Conservation (phyloP, 1,284 basidiomycete genomes). For the Ganoderma boninense region DNA sequence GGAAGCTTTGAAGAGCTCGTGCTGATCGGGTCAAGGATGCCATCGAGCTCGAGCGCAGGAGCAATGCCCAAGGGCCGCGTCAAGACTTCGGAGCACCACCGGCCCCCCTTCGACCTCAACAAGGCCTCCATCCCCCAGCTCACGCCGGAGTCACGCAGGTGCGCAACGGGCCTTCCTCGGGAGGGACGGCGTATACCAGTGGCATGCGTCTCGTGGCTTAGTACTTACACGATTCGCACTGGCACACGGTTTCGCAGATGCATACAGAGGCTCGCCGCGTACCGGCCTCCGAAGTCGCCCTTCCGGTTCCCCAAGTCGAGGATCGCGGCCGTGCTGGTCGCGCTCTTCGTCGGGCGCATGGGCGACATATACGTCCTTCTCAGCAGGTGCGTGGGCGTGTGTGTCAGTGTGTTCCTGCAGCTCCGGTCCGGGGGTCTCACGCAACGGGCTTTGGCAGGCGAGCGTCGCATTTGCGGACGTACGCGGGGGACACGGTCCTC, state of each 20-base stretch:
- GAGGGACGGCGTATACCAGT: no score
- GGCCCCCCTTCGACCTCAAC: slow-evolving; percentile 37
- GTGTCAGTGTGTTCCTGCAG: background rate
- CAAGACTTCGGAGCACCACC: slow-evolving; percentile 26
- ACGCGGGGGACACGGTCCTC: slow-evolving; percentile 85
- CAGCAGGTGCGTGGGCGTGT: slow-evolving; percentile 56
- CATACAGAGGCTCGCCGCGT: slow-evolving; percentile 62
- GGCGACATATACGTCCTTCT: slow-evolving; percentile 87
- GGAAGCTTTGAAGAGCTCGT: no score
- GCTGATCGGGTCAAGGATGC: background rate
- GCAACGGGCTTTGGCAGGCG: slow-evolving; percentile 54
- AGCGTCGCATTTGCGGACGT: slow-evolving; percentile 73
- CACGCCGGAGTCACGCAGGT: slow-evolving; percentile 58
- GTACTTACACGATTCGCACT: no score
- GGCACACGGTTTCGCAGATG: no score
- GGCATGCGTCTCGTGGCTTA: no score
- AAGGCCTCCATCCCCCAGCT: slow-evolving; percentile 53
- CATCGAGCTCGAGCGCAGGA: background rate
- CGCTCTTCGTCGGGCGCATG: slow-evolving; percentile 81
- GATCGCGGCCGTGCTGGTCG: slow-evolving; percentile 78
- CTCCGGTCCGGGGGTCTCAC: background rate
- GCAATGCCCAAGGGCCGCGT: slow-evolving; percentile 5
- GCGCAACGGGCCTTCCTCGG: no score
- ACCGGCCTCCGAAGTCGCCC: slow-evolving; percentile 54
- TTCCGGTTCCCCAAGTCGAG: slow-evolving; percentile 62